Evolutionary conservation across 1,139 yeast genomes (phyloP), one percentile per base, ranked within the genome.

Genomic region (Yamadazyma epiphylla): DNA sequence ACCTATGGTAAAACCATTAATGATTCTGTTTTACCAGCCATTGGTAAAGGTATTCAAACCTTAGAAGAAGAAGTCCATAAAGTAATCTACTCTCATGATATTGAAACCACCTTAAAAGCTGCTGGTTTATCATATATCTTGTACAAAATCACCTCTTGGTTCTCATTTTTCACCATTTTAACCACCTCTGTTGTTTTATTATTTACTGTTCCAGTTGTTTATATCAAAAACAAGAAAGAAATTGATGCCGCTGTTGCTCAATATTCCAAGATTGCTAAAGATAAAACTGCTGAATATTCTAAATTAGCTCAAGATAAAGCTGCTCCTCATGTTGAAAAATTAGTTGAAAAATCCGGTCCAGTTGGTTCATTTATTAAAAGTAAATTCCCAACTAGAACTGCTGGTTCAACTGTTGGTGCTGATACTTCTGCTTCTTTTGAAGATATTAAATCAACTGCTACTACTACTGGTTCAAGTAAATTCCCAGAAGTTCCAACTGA

Each of bases 191-290:
- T 83, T 33, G 59, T 86, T 31, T 56, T 70, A 21, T 72, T 84
- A 13, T 91, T 91, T 71, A 64, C 94, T 28, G 62, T 76, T 30
- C 97, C 98, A 38, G 76, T 75, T 20, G 51, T 84, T 42, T 91
- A 89, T 68, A 62, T 73, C 45, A 72, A 70, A 45, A 80, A 85
- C 74, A 80, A 87, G 70, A 70, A 70, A 50, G 83, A 84, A 64
- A 83, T 91, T 55, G 95, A 89, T 60, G 79, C 80, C 31, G 75
- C 77, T 33, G 72, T 83, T 35, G 74, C 73, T 38, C 69, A 77
- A 44, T 72, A 68, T 54, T 62, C 79, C 42, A 64, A 71, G 43
- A 49, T 74, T 31, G 79, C 79, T 35, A 74, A 73, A 53, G 70
- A 64, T 30, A 80, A 82, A 61, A 55, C 76, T 36, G 47, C 64